These are phyloP conservation scores for Chytridiales sp. DNA, from an alignment of 371 early-diverging fungal species.

Conservation along the genomic window DNA sequence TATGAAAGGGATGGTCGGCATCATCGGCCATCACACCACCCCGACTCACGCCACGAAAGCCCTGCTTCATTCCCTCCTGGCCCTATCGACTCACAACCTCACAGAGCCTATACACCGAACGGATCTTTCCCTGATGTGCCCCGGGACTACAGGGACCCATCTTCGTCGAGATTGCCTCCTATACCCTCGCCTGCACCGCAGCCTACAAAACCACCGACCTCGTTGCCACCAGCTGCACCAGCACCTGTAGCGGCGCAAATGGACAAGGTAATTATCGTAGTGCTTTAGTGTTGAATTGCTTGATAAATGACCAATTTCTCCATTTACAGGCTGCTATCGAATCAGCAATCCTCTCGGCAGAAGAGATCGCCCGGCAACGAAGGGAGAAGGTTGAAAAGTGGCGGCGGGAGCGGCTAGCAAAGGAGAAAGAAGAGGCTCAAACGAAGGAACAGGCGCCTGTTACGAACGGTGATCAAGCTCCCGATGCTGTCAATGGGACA, in stretches of 20 bases:
- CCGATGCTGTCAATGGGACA: not conserved
- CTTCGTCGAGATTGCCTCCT: not conserved
- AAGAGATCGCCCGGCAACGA: conserved; percentile 66
- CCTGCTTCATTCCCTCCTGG: not conserved
- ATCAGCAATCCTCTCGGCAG: conserved; percentile 34
- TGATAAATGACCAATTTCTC: not conserved
- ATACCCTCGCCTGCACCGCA: not conserved
- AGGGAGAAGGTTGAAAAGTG: conserved; percentile 73
- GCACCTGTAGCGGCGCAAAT: not conserved
- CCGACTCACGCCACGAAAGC: not conserved
- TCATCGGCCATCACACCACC: not conserved
- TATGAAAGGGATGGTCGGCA: not conserved
- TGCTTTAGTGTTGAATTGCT: not conserved
- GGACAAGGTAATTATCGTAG: conserved; percentile 18
- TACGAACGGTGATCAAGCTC: conserved; percentile 20
- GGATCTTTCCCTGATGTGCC: too few relatives aligned
- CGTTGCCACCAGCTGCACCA: not conserved
- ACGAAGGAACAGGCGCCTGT: conserved; percentile 21
- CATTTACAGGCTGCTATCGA: conserved; percentile 9
- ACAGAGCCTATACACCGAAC: too few relatives aligned
- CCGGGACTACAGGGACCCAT: not conserved
- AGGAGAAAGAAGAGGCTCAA: conserved; percentile 55
- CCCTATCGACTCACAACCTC: not conserved
- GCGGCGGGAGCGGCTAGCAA: conserved; percentile 55
- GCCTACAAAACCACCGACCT: not conserved